phyloP scores from a whole-genome alignment of 1,284 basidiomycete genomes.

The Thelephora terrestris region DNA sequence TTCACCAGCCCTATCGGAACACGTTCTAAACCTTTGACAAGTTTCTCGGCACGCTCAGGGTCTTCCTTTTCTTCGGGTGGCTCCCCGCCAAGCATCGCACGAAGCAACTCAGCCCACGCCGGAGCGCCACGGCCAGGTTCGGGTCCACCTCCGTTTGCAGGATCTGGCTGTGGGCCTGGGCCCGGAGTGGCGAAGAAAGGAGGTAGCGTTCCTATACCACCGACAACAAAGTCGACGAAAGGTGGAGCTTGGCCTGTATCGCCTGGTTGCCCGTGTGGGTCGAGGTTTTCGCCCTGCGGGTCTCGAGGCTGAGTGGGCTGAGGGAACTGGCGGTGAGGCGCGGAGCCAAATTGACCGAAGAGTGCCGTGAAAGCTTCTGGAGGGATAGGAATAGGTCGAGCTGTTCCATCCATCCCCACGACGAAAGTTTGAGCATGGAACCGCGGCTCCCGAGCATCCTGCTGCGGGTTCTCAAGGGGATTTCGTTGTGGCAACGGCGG shows the following conservation, averaged over 20 bases:
- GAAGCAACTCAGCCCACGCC: constrained; percentile 9
- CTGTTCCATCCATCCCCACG: not conserved
- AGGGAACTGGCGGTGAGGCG: not conserved
- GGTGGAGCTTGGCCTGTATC: too few species aligned
- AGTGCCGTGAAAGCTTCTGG: not conserved
- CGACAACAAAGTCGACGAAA: not conserved
- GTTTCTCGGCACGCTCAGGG: constrained; percentile 49
- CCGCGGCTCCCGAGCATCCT: not conserved
- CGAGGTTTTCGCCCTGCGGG: too few species aligned
- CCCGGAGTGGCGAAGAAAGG: too few species aligned
- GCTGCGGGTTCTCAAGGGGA: not conserved
- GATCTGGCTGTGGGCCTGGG: not conserved
- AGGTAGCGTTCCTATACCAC: not conserved
- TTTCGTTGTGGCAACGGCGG: not conserved
- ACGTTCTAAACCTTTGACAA: constrained; percentile 52
- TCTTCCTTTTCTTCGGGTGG: constrained; percentile 43
- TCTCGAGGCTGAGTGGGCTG: not conserved
- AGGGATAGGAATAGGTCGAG: not conserved
- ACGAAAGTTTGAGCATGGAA: not conserved
- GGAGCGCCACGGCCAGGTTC: constrained; percentile 21
- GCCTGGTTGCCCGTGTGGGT: too few species aligned
- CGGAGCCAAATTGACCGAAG: not conserved
- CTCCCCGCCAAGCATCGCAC: constrained; percentile 16
- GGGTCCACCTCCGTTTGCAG: constrained; percentile 1
- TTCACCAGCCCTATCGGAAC: constrained; percentile 58